A percentile compares a stretch with the other conserved stretches of the same genome.
Conservation (phyloP, 768 basidiomycete genomes). For the Astraeus odoratus region DNA sequence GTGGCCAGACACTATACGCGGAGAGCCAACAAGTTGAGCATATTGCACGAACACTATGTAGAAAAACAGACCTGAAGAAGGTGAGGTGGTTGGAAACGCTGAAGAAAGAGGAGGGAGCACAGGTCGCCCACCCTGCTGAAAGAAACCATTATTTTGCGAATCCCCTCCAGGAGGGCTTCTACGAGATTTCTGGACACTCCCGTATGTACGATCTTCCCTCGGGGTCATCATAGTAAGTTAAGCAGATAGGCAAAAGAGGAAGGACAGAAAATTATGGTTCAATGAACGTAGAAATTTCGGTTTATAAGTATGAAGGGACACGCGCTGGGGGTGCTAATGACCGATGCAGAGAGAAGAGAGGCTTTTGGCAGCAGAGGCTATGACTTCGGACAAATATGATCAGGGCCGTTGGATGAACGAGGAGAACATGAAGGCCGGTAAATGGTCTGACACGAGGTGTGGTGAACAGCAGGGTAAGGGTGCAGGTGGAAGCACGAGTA, state of each 20-base stretch:
- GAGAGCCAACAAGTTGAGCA: conserved; percentile 51
- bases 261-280: conserved; percentile 36
- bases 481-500: conserved; percentile 26
- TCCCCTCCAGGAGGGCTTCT: conserved; percentile 58
- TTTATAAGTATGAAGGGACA: conserved; percentile 40
- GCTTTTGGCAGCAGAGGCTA: conserved; percentile 32
- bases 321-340: conserved; percentile 39
- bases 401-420: conserved; percentile 40
- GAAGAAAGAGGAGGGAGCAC: conserved; percentile 81
- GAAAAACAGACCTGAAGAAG: conserved; percentile 80
- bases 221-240: conserved; percentile 60
- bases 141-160: conserved; percentile 57
- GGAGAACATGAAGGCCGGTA: conserved; percentile 42
- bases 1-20: conserved; percentile 51
- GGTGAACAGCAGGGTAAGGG: conserved; percentile 34
- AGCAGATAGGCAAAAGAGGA: conserved; percentile 53
- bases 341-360: conserved; percentile 25
- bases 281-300: conserved; percentile 49
- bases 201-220: conserved; percentile 67
- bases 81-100: conserved; percentile 75
- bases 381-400: conserved; percentile 31
- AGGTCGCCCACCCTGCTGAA: conserved; percentile 84
- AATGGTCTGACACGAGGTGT: conserved; percentile 42
- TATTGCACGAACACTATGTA: conserved; percentile 46
- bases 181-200: conserved; percentile 54